Evolutionary conservation across 164 flowering plant genomes (phyloP).

Genomic region (Malania oleifera): DNA sequence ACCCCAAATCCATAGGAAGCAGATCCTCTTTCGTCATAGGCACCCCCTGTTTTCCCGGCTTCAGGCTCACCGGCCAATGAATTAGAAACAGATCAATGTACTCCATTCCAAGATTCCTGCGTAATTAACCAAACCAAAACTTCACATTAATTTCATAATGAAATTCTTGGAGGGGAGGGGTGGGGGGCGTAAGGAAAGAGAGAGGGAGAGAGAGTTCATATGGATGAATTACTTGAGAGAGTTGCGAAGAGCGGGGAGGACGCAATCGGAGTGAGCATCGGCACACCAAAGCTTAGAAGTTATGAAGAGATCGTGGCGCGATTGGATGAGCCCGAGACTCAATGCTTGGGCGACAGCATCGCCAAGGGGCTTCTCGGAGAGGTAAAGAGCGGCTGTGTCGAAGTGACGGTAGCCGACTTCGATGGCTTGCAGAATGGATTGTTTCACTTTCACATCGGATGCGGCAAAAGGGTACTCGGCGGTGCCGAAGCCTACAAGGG

Average conservation of each 20-base stretch:
- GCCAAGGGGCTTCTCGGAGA: background rate
- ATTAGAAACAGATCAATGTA: background rate
- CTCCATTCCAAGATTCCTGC: background rate
- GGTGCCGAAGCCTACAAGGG: background rate
- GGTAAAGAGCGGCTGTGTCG: background rate
- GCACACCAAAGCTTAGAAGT: slow-evolving; percentile 1
- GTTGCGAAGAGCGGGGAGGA: too few relatives aligned
- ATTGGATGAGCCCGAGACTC: background rate
- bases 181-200: too few relatives aligned
- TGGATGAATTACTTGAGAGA: too few relatives aligned
- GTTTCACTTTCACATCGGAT: background rate
- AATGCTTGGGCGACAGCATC: background rate
- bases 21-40: background rate
- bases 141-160: too few relatives aligned
- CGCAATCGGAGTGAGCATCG: background rate
- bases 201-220: too few relatives aligned
- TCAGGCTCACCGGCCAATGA: slow-evolving; percentile 1
- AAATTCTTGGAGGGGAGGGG: too few relatives aligned
- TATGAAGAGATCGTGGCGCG: background rate
- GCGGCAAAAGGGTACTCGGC: background rate
- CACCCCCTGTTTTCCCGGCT: background rate
- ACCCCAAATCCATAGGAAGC: slow-evolving; percentile 9
- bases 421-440: background rate
- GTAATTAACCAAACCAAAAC: background rate
- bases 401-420: background rate